These are phyloP conservation scores for Ambrosia trifida DNA, from an alignment of 129 eudicot species.

Conservation along the genomic window DNA sequence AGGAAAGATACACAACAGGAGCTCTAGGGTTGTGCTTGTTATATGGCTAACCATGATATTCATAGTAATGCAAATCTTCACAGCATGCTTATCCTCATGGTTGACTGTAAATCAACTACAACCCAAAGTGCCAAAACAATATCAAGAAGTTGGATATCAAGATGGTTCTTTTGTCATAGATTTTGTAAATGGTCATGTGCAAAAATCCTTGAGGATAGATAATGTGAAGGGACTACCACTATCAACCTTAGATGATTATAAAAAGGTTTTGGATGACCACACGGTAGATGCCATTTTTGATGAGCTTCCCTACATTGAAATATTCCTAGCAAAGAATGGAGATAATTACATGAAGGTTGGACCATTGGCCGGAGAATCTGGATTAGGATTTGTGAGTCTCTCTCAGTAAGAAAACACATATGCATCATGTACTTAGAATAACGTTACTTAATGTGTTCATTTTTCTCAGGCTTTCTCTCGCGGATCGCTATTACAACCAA, in stretches of 20 bases:
- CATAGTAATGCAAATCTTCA: slow-evolving; percentile 30
- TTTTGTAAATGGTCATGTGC: background rate
- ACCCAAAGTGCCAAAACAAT: slow-evolving; percentile 22
- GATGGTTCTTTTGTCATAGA: slow-evolving; percentile 15
- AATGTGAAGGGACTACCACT: background rate
- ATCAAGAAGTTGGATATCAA: slow-evolving; percentile 27
- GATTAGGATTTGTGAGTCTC: slow-evolving; percentile 28
- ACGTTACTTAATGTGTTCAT: slow-evolving; percentile 3
- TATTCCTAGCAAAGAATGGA: slow-evolving; percentile 22
- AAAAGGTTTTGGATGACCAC: slow-evolving; percentile 4
- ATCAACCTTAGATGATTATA: slow-evolving; percentile 14
- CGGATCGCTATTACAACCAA: slow-evolving; percentile 2
- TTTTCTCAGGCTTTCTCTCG: slow-evolving; percentile 26
- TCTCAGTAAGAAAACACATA: background rate
- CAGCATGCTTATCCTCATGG: slow-evolving; percentile 31
- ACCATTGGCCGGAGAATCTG: slow-evolving; percentile 21
- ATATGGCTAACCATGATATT: slow-evolving; percentile 24
- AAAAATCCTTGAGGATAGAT: background rate
- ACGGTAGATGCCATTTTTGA: slow-evolving; percentile 20
- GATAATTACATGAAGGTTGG: slow-evolving; percentile 25
- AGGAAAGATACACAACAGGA: slow-evolving; percentile 29
- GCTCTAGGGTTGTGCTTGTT: slow-evolving; percentile 31
- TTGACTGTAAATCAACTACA: slow-evolving; percentile 32
- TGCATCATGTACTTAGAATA: background rate
- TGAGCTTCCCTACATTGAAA: slow-evolving; percentile 27